These are phyloP conservation scores for Moringa oleifera DNA, from an alignment of 345 rosid species.

Conservation along the genomic window DNA sequence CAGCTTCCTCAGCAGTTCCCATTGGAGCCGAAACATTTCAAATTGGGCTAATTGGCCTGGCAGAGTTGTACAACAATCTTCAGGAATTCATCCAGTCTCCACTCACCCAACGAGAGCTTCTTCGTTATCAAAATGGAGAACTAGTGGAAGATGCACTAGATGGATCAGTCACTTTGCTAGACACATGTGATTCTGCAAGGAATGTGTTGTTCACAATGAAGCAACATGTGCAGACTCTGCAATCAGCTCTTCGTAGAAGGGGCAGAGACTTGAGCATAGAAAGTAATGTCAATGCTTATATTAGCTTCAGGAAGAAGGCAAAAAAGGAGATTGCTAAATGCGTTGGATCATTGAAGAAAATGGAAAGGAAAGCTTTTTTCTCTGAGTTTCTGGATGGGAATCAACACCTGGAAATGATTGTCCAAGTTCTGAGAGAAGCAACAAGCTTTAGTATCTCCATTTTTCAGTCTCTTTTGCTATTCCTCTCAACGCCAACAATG, in stretches of 20 bases:
- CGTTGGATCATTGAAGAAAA: slow-evolving; percentile 35
- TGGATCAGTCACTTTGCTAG: slow-evolving; percentile 38
- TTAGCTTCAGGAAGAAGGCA: slow-evolving; percentile 50
- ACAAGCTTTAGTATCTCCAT: slow-evolving; percentile 25
- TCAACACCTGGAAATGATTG: slow-evolving; percentile 20
- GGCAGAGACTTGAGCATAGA: slow-evolving; percentile 25
- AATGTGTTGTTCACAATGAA: slow-evolving; percentile 30
- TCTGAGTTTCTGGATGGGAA: slow-evolving; percentile 10
- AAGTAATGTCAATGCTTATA: slow-evolving; percentile 36
- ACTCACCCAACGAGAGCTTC: slow-evolving; percentile 18
- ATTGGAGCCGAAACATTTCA: slow-evolving; percentile 25
- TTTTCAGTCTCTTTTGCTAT: slow-evolving; percentile 40
- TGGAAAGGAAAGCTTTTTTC: slow-evolving; percentile 15
- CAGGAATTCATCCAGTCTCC: slow-evolving; percentile 31
- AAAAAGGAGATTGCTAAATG: slow-evolving; percentile 41
- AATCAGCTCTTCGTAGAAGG: slow-evolving; percentile 44
- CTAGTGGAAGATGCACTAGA: slow-evolving; percentile 39
- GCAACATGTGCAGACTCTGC: slow-evolving; percentile 38
- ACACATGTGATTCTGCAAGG: slow-evolving; percentile 33
- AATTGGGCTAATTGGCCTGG: slow-evolving; percentile 29
- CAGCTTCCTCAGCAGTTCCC: slow-evolving; percentile 9
- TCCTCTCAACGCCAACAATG: slow-evolving; percentile 25
- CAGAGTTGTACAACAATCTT: slow-evolving; percentile 37
- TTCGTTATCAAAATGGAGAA: slow-evolving; percentile 12
- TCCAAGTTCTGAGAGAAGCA: slow-evolving; percentile 33